Evolutionary conservation across 495 filamentous ascomycete species (phyloP).

Genomic region (Hyaloscypha hepaticicola): DNA sequence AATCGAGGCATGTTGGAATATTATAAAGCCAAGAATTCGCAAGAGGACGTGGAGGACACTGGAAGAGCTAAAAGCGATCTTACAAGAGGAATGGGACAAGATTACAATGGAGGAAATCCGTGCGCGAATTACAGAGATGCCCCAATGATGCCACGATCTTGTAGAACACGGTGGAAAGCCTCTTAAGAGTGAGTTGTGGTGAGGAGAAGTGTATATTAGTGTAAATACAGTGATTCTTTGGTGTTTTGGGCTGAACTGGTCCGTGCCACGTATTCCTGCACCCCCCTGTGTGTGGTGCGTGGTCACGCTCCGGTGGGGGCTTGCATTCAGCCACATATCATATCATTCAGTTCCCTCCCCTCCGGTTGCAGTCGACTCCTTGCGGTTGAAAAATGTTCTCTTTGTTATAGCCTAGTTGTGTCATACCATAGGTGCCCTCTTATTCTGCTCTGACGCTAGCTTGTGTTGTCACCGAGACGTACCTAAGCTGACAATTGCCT

Average conservation of each 20-base stretch:
- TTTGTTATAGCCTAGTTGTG: no score
- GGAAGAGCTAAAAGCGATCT: constrained; percentile 10
- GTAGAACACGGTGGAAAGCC: constrained; percentile 14
- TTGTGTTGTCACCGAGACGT: background rate
- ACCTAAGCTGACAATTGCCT: constrained; percentile 3
- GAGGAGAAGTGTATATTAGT: background rate
- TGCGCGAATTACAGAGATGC: constrained; percentile 11
- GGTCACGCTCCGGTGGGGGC: no score
- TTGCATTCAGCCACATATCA: no score
- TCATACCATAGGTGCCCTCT: no score
- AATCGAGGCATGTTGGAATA: constrained; percentile 5
- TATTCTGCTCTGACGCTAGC: background rate
- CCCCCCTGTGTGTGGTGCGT: background rate
- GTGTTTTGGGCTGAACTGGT: background rate
- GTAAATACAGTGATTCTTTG: background rate
- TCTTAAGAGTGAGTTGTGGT: constrained; percentile 17
- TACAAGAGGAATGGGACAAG: constrained; percentile 13
- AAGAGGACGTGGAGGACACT: constrained; percentile 1
- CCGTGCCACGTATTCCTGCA: background rate
- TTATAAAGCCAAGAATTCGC: constrained; percentile 13
- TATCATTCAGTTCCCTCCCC: no score
- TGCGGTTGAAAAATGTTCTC: no score
- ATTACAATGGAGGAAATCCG: constrained; percentile 13
- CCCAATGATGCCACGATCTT: background rate
- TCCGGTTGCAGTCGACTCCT: no score